Evolutionary conservation across 2,329 filamentous ascomycete species (phyloP), one percentile per base, ranked within the genome.

Genomic region (Chlorencoelia australis): DNA sequence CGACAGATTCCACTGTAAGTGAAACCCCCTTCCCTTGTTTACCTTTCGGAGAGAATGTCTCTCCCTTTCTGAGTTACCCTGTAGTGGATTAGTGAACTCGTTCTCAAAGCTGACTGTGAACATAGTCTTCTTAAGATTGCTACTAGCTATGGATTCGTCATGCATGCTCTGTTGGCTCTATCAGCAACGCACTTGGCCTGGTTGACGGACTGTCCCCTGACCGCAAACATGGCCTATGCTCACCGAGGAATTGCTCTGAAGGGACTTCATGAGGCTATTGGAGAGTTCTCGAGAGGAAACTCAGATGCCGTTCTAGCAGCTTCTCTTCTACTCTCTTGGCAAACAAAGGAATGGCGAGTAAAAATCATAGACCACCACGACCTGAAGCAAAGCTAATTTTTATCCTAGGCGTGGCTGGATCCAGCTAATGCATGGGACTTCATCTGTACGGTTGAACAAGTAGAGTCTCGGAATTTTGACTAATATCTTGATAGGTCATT

Each of bases 121-220:
- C 9, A 15, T 54, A 88, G 82, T 33, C 85, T 91, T 52, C 71
- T 98, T 46, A 78, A 79, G 49, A 82, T 94, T 53, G 86, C 85
- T 39, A 73, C 86, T 33, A 79, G 78, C 13, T 79, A 88, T 57
- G 71, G 78, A 36, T 96, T 91, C 62, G 88, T 95, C 49, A 94
- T 96, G 87, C 83, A 93, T 60, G 80, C 89, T 10, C 71, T 96
- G 50, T 71, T 96, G 36, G 86, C 87, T 5, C 83, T 96, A 53
- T 94, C 91, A n/a, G 89, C 91, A 36, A 89, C 85, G 54, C 88
- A 96, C 61, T 74, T 98, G 46, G 83, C 87, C 30, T 94, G 84
- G 71, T 72, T 93, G 51, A 91, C 86, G 35, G 79, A 84, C 53
- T 94, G 87, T 52, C 75, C 78, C 24, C 75, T 91, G 47, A 89